phyloP scores from a whole-genome alignment of 768 basidiomycete species.

The Glaciozyma martinii region DNA sequence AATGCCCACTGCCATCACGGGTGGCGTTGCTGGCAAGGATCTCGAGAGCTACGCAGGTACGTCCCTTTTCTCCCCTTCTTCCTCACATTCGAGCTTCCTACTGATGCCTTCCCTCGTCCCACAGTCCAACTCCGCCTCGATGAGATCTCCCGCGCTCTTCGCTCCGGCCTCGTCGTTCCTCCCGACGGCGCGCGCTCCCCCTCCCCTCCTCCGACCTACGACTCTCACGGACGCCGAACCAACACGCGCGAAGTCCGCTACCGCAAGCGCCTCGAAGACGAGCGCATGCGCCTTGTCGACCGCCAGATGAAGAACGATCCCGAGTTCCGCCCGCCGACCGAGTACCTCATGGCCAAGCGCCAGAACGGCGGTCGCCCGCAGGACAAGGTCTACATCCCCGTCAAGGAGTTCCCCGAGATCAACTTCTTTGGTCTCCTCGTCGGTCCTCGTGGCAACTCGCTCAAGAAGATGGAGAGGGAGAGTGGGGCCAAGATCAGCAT shows the following conservation, averaged over 20 bases:
- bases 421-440: conserved; percentile 98
- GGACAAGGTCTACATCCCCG: conserved; percentile 98
- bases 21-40: conserved; percentile 81
- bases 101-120: not conserved
- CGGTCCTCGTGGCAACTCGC: conserved; percentile 93
- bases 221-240: conserved; percentile 91
- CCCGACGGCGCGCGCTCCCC: conserved; percentile 90
- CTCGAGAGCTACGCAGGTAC: conserved; percentile 86
- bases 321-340: conserved; percentile 92
- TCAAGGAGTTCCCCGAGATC: conserved; percentile 99
- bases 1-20: conserved; percentile 86
- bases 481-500: conserved; percentile 98
- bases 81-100: too few relatives aligned
- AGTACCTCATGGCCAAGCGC: conserved; percentile 90
- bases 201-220: conserved; percentile 95
- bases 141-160: conserved; percentile 91
- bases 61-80: not conserved
- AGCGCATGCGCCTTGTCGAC: conserved; percentile 81
- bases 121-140: conserved; percentile 76
- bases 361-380: conserved; percentile 67
- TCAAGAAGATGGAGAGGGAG: conserved; percentile 99
- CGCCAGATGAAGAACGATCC: conserved; percentile 96
- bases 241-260: conserved; percentile 99
- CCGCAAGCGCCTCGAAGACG: conserved; percentile 49
- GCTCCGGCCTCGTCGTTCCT: conserved; percentile 88